Evolutionary conservation across 768 basidiomycete genomes (phyloP).

Genomic region (Mycena rosella): DNA sequence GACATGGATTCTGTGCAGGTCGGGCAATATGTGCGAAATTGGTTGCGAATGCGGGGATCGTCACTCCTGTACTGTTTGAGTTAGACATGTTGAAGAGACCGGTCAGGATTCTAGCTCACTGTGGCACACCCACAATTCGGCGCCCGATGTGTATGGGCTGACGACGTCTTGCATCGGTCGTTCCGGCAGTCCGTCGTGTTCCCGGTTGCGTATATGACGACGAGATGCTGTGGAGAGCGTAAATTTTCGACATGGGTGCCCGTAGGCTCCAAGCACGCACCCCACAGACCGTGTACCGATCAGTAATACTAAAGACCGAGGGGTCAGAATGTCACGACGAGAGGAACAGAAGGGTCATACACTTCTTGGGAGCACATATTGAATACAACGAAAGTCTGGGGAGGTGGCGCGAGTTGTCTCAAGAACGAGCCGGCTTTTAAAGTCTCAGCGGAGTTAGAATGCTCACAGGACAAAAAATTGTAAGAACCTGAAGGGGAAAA

Average conservation of each 20-base stretch:
- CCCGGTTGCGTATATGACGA: constrained; percentile 25
- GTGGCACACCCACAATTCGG: constrained; percentile 32
- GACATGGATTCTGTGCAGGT: constrained; percentile 26
- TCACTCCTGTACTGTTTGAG: constrained; percentile 17
- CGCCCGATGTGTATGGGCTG: constrained; percentile 27
- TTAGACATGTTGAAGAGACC: not conserved
- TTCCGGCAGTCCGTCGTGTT: constrained; percentile 29
- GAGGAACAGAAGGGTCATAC: not conserved
- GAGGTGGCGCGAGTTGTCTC: not conserved
- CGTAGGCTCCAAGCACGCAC: not conserved
- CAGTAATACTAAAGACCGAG: constrained; percentile 22
- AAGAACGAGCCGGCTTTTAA: constrained; percentile 30
- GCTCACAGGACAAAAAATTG: constrained; percentile 8
- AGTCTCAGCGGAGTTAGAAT: constrained; percentile 28
- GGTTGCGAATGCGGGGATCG: constrained; percentile 27
- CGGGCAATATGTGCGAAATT: constrained; percentile 31
- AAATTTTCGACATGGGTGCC: not conserved
- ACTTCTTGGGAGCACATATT: constrained; percentile 32
- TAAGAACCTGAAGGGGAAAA: not conserved
- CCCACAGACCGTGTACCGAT: constrained; percentile 27
- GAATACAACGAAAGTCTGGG: not conserved
- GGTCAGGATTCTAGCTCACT: constrained; percentile 1
- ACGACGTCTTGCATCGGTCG: constrained; percentile 27
- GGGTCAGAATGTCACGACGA: not conserved
- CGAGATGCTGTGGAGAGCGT: constrained; percentile 18